Conservation (phyloP, 1,139 yeast species). For the Kurtzmaniella quercitrusa region DNA sequence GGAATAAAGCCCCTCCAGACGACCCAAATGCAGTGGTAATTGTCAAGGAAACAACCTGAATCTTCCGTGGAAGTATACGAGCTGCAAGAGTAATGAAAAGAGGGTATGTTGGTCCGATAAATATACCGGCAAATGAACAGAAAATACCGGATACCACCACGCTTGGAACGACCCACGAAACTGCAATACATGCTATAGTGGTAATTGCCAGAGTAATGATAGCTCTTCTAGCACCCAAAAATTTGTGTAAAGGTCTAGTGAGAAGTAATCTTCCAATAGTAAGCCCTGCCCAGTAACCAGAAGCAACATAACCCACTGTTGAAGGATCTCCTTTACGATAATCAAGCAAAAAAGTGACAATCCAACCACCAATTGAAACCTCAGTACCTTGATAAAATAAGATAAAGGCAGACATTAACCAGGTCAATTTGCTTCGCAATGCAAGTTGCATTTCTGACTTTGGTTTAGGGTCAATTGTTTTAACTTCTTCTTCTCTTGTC, state of each 20-base stretch:
- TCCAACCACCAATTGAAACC: conserved; percentile 70
- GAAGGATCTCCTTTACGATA: conserved; percentile 46
- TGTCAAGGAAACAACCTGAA: conserved; percentile 50
- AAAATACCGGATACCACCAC: conserved; percentile 41
- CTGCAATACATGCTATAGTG: conserved; percentile 32
- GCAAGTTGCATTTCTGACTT: conserved; percentile 22
- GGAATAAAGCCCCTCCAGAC: conserved; percentile 58
- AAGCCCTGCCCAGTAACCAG: conserved; percentile 72
- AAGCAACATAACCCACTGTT: conserved; percentile 58
- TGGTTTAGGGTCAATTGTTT: background rate
- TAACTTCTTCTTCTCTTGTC: background rate
- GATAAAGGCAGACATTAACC: conserved; percentile 53
- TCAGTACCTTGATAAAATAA: conserved; percentile 68
- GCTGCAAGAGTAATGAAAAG: conserved; percentile 47
- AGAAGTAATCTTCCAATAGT: conserved; percentile 56
- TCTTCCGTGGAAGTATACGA: conserved; percentile 48
- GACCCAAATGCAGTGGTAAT: conserved; percentile 59
- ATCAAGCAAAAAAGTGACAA: conserved; percentile 57
- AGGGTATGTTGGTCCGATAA: conserved; percentile 55
- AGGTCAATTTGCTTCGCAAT: conserved; percentile 40
- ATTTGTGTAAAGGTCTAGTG: conserved; percentile 36
- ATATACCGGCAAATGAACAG: conserved; percentile 45
- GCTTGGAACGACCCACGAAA: conserved; percentile 47
- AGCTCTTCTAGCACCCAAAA: conserved; percentile 49
- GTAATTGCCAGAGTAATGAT: conserved; percentile 30